Conservation (phyloP, 805 yeast species). For the Suhomyces sp. region DNA sequence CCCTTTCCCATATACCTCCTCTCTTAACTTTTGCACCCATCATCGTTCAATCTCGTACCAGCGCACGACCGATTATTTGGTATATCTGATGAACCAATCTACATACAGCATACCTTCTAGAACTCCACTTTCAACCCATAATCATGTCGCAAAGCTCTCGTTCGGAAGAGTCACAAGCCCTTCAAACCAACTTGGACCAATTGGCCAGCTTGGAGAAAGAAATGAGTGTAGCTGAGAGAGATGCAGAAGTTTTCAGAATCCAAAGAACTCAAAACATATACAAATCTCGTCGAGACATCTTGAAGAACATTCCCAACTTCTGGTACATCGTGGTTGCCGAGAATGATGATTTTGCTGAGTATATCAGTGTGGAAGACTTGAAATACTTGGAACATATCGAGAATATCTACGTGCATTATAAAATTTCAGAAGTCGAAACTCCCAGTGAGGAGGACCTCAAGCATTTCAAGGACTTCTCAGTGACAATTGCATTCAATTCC, state of each 20-base stretch:
- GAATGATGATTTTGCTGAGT: slow-evolving; percentile 82
- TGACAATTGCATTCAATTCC: slow-evolving; percentile 54
- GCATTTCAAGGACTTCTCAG: slow-evolving; percentile 53
- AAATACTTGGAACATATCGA: slow-evolving; percentile 66
- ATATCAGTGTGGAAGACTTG: slow-evolving; percentile 71
- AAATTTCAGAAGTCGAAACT: slow-evolving; percentile 30
- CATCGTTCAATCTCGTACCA: too few species aligned
- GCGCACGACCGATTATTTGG: too few species aligned
- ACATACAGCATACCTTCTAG: too few species aligned
- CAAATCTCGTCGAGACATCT: slow-evolving; percentile 52
- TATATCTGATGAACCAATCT: too few species aligned
- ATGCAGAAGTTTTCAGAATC: slow-evolving; percentile 56
- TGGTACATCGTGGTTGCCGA: slow-evolving; percentile 88
- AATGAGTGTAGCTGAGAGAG: slow-evolving; percentile 58
- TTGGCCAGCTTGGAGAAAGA: slow-evolving; percentile 59
- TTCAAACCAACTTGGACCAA: slow-evolving; percentile 35
- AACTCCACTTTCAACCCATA: too few species aligned
- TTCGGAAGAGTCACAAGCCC: slow-evolving; percentile 1
- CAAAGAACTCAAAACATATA: slow-evolving; percentile 57
- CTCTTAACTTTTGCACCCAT: too few species aligned
- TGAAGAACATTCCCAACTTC: slow-evolving; percentile 63
- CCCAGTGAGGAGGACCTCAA: slow-evolving; percentile 23
- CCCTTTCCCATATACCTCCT: too few species aligned
- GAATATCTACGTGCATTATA: slow-evolving; percentile 62
- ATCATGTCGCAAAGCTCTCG: slow-evolving; percentile 6